Percentiles rank a stretch among this genome's conserved stretches.
These are phyloP conservation scores for Amylocystis lapponica DNA, from an alignment of 768 basidiomycete species.

Conservation along the genomic window DNA sequence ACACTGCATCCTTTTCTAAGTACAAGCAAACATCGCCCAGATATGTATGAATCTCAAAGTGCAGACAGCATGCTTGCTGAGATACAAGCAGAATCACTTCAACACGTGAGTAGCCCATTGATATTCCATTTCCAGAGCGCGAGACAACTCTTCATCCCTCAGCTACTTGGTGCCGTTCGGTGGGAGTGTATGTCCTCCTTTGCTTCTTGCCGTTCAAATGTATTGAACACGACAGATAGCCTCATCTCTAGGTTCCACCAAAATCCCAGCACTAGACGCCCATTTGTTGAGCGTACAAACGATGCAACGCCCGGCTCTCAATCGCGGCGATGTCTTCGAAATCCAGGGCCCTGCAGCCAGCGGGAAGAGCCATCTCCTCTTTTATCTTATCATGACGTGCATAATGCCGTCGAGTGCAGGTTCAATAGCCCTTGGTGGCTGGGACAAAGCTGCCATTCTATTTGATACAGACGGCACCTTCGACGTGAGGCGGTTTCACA, in stretches of 20 bases:
- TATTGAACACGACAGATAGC: constrained; percentile 22
- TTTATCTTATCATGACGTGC: constrained; percentile 54
- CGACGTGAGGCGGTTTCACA: constrained; percentile 46
- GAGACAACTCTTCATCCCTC: not conserved
- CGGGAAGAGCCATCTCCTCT: constrained; percentile 78
- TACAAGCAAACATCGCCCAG: not conserved
- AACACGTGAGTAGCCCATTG: constrained; percentile 11
- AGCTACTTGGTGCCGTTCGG: constrained; percentile 41
- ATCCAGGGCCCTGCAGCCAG: constrained; percentile 70
- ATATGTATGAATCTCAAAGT: constrained; percentile 1
- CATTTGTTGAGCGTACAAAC: no score
- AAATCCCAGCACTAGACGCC: constrained; percentile 30
- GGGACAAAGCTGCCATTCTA: constrained; percentile 59
- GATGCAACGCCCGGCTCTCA: no score
- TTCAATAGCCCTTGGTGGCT: constrained; percentile 42
- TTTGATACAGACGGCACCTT: constrained; percentile 71
- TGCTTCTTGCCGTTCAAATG: not conserved
- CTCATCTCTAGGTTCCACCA: constrained; percentile 24
- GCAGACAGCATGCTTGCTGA: constrained; percentile 10
- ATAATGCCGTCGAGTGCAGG: constrained; percentile 41
- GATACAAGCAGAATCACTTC: constrained; percentile 11
- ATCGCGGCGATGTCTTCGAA: constrained; percentile 63
- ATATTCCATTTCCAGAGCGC: no score
- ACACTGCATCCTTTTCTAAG: not conserved
- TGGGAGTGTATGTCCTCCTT: constrained; percentile 28